Percentiles rank a stretch among this genome's conserved stretches.
These are phyloP conservation scores for Daldinia loculata DNA, from an alignment of 495 filamentous ascomycete species.

Conservation along the genomic window DNA sequence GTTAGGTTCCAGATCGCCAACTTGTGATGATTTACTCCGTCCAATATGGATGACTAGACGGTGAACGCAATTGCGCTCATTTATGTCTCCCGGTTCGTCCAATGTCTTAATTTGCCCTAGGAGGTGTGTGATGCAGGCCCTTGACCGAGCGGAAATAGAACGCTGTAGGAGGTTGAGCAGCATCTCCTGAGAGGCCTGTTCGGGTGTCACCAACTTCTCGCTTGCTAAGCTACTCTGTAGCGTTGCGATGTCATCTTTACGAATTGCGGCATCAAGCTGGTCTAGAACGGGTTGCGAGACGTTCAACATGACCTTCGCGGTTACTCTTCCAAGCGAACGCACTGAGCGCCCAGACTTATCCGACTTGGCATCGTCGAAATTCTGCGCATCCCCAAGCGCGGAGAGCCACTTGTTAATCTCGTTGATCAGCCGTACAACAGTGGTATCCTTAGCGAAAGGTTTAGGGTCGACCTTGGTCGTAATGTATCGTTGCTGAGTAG, in stretches of 20 bases:
- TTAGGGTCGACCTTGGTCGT: conserved; percentile 85
- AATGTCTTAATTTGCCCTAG: conserved; percentile 72
- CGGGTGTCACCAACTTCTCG: conserved; percentile 61
- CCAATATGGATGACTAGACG: conserved; percentile 90
- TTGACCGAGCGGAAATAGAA: conserved; percentile 76
- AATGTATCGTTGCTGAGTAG: conserved; percentile 82
- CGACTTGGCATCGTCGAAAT: conserved; percentile 74
- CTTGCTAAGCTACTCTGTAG: conserved; percentile 68
- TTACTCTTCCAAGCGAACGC: conserved; percentile 73
- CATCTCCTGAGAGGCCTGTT: conserved; percentile 66
- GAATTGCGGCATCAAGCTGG: conserved; percentile 78
- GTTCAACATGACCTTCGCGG: conserved; percentile 74
- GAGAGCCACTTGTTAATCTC: conserved; percentile 93
- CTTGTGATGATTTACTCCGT: conserved; percentile 71
- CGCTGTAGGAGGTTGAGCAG: conserved; percentile 84
- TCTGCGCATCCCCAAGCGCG: conserved; percentile 74
- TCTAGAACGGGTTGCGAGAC: conserved; percentile 72
- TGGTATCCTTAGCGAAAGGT: conserved; percentile 81
- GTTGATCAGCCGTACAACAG: conserved; percentile 71
- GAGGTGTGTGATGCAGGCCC: conserved; percentile 71
- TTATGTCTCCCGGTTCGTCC: conserved; percentile 89
- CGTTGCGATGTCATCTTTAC: conserved; percentile 71
- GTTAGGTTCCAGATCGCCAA: conserved; percentile 58
- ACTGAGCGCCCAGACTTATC: conserved; percentile 64
- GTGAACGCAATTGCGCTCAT: conserved; percentile 92